Evolutionary conservation across 148 eudicot species (phyloP).

Genomic region (Rhododendron mucronatum): DNA sequence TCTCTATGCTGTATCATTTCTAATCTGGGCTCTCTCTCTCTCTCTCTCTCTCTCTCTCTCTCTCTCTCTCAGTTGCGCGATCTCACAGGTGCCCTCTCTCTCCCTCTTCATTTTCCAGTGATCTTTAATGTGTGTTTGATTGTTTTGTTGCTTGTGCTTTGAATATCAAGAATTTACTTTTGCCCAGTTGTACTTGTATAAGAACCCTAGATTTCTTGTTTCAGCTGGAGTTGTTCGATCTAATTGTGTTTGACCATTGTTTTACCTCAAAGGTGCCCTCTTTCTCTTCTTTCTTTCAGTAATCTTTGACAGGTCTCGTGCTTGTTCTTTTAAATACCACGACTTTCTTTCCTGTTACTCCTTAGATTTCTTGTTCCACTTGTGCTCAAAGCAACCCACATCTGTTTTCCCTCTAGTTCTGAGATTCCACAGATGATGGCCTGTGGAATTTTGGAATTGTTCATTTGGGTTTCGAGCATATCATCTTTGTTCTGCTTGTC

Average conservation of each 20-base stretch:
- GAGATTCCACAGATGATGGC: slow-evolving; percentile 23
- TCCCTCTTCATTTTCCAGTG: not conserved
- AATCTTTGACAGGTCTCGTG: not conserved
- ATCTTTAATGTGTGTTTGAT: slow-evolving; percentile 15
- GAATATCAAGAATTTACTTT: not conserved
- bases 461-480: slow-evolving; percentile 24
- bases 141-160: not conserved
- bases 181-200: not conserved
- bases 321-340: not conserved
- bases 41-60: slow-evolving; percentile 12
- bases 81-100: slow-evolving; percentile 22
- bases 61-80: slow-evolving; percentile 4
- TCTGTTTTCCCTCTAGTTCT: not conserved
- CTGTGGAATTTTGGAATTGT: slow-evolving; percentile 19
- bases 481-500: slow-evolving; percentile 23
- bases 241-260: not conserved
- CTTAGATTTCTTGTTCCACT: not conserved
- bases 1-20: not conserved
- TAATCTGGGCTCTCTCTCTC: slow-evolving; percentile 9
- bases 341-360: not conserved
- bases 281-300: not conserved
- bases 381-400: not conserved
- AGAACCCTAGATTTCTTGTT: slow-evolving; percentile 2
- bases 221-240: not conserved
- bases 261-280: slow-evolving; percentile 12